These are phyloP conservation scores for Bacidia gigantensis DNA, from an alignment of 495 filamentous ascomycete species.

Conservation along the genomic window DNA sequence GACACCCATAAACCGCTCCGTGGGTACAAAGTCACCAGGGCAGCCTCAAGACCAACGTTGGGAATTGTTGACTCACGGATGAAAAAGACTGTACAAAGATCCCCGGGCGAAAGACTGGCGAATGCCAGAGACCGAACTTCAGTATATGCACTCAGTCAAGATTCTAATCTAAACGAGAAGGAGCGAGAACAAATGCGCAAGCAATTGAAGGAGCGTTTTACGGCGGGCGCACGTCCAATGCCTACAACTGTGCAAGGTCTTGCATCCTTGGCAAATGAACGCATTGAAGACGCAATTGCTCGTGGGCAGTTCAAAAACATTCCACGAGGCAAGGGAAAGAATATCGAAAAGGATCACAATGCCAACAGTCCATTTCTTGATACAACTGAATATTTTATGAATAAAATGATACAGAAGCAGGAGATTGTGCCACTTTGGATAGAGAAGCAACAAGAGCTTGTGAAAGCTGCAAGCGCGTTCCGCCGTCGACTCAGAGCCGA, in stretches of 20 bases:
- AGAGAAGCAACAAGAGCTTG: slow-evolving; percentile 90
- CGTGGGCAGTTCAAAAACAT: slow-evolving; percentile 85
- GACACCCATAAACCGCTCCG: slow-evolving; percentile 66
- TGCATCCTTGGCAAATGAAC: slow-evolving; percentile 73
- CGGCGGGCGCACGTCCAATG: slow-evolving; percentile 55
- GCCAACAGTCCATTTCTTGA: slow-evolving; percentile 83
- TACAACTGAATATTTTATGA: slow-evolving; percentile 96
- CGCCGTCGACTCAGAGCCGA: slow-evolving; percentile 60
- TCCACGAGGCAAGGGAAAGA: slow-evolving; percentile 57
- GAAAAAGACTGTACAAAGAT: slow-evolving; percentile 27
- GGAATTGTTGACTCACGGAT: slow-evolving; percentile 45
- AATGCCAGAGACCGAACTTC: slow-evolving; percentile 66
- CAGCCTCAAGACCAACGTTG: slow-evolving; percentile 18
- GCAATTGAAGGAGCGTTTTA: slow-evolving; percentile 70
- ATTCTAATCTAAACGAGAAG: slow-evolving; percentile 43
- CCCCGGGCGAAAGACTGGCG: slow-evolving; percentile 48
- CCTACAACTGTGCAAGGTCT: slow-evolving; percentile 70
- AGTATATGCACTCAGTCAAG: slow-evolving; percentile 53
- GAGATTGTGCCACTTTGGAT: slow-evolving; percentile 56
- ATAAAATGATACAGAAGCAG: slow-evolving; percentile 94
- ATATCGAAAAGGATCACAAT: slow-evolving; percentile 61
- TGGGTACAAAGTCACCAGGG: slow-evolving; percentile 24
- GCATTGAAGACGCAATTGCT: slow-evolving; percentile 88
- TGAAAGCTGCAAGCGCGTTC: slow-evolving; percentile 53
- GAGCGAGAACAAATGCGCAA: slow-evolving; percentile 55